These are phyloP conservation scores for Ophioceras dolichostomum DNA, from an alignment of 2,329 filamentous ascomycete species.

Conservation along the genomic window DNA sequence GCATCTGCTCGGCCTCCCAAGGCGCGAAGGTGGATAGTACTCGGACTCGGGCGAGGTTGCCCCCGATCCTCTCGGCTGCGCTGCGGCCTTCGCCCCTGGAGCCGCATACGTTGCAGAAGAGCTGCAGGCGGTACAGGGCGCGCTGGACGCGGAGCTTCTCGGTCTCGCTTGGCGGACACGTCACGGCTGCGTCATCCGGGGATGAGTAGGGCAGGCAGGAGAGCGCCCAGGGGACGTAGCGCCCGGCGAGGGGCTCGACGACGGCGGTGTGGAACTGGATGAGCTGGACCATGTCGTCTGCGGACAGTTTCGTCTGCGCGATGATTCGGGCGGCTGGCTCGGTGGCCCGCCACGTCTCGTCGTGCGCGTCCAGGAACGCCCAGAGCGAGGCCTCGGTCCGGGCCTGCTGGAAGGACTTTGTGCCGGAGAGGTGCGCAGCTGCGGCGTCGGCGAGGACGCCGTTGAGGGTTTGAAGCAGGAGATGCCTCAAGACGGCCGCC, in stretches of 20 bases:
- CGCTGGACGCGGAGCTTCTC: conserved; percentile 5
- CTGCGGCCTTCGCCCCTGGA: too few relatives aligned
- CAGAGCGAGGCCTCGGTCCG: background rate
- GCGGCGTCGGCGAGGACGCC: background rate
- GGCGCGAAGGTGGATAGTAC: conserved; percentile 3
- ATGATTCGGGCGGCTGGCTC: too few relatives aligned
- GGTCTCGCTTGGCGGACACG: conserved; percentile 1
- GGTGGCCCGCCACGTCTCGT: background rate
- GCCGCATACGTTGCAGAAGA: conserved; percentile 5
- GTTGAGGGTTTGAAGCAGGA: background rate
- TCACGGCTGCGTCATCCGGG: background rate
- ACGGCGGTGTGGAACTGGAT: conserved; percentile 5
- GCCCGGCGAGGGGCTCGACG: conserved; percentile 7
- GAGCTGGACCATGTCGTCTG: conserved; percentile 4
- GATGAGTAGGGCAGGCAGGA: conserved; percentile 1
- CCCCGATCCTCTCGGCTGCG: background rate
- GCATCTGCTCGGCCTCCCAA: conserved; percentile 6
- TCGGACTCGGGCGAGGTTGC: background rate
- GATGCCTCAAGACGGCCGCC: background rate
- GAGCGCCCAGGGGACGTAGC: conserved; percentile 6
- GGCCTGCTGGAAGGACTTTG: background rate
- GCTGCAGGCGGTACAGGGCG: conserved; percentile 5
- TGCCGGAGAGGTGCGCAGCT: background rate
- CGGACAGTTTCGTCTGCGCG: background rate
- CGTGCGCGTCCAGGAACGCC: background rate